Base-by-base conservation (phyloP, 352 stramenopile species). In the Phytopythium aichiense region DNA sequence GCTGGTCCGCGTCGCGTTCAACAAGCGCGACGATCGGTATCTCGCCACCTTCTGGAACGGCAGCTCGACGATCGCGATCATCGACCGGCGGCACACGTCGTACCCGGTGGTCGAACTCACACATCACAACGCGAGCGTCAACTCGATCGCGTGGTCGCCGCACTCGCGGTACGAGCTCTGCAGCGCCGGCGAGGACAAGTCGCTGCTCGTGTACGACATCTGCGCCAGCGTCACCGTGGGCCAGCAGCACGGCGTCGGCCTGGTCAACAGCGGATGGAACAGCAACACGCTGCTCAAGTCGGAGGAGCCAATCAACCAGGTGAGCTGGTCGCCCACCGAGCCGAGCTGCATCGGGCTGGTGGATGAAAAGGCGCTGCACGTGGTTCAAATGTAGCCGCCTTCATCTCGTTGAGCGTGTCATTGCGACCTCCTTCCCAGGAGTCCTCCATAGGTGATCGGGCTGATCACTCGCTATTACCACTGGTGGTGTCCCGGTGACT, bases 21-120 rank as follows among this genome's bases (percentile, higher is more conserved):
- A 99, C 77, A 97, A 98, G 66, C 91, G 98, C 52, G 97, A 99
- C 78, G 83, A 97, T 11, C 98, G 98, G 56, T 99, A 98, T 66
- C 73, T 99, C 48, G 97, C 97, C 7, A 97, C 92, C 0, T 98
- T 99, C 53, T 81, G 92, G 23, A 85, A 96, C 3, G 93, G 98
- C 60, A 97, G 87, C 46, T 66, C 82, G 16, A 96, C 86, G 42
- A 96, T 97, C 6, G 86, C 98, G 9, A 88, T 99, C 51, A 79
- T 99, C n/a, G 97, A 99, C 74, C 81, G 98, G 57, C 91, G 97
- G 51, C 87, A 98, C 35, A 88, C 94, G n/a, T 78, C 80, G 33
- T 78, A 87, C 25, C 91, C 96, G 1, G 88, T 99, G 30, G 87
- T 94, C 18, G 92, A 98, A 69, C 76, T 99, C 11, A 87, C 87